phyloP scores from a whole-genome alignment of 2,329 filamentous ascomycete genomes.

The Stagonosporopsis rhizophila region DNA sequence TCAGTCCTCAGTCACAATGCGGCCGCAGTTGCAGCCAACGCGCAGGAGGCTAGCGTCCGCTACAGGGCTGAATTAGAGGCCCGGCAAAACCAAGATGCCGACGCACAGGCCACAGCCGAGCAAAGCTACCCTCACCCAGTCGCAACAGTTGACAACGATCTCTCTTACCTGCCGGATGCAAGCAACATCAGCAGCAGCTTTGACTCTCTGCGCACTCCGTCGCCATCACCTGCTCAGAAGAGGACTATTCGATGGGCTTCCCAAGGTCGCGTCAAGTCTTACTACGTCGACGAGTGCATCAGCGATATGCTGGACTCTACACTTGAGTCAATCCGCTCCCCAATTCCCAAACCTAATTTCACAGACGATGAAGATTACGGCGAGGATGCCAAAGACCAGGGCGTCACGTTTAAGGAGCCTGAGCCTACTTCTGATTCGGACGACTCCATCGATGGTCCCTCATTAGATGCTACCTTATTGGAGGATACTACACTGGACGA shows the following conservation, averaged over 20 bases:
- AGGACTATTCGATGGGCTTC: slow-evolving; percentile 25
- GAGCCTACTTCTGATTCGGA: slow-evolving; percentile 5
- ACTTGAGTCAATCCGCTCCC: slow-evolving; percentile 25
- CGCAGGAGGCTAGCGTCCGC: slow-evolving; percentile 5
- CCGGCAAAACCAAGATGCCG: slow-evolving; percentile 19
- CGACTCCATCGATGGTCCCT: slow-evolving; percentile 5
- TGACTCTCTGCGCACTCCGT: neutral
- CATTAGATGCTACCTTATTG: neutral
- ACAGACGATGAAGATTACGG: neutral
- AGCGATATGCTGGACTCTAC: slow-evolving; percentile 35
- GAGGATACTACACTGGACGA: neutral
- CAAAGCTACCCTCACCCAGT: slow-evolving; percentile 8
- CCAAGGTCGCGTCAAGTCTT: slow-evolving; percentile 22
- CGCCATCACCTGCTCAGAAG: slow-evolving; percentile 4
- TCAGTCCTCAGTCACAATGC: slow-evolving; percentile 6
- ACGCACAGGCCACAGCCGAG: slow-evolving; percentile 15
- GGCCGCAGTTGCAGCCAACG: slow-evolving; percentile 4
- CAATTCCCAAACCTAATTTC: neutral
- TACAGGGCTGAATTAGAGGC: slow-evolving; percentile 16
- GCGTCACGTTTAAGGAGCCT: neutral
- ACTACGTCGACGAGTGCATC: slow-evolving; percentile 30
- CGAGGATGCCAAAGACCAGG: neutral
- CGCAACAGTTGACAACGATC: slow-evolving; percentile 16
- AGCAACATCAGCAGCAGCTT: slow-evolving; percentile 5
- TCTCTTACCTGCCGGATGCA: slow-evolving; percentile 10